Evolutionary conservation across 495 filamentous ascomycete genomes (phyloP), one percentile per base, ranked within the genome.

Genomic region (Pyrenopolyporus hunteri): DNA sequence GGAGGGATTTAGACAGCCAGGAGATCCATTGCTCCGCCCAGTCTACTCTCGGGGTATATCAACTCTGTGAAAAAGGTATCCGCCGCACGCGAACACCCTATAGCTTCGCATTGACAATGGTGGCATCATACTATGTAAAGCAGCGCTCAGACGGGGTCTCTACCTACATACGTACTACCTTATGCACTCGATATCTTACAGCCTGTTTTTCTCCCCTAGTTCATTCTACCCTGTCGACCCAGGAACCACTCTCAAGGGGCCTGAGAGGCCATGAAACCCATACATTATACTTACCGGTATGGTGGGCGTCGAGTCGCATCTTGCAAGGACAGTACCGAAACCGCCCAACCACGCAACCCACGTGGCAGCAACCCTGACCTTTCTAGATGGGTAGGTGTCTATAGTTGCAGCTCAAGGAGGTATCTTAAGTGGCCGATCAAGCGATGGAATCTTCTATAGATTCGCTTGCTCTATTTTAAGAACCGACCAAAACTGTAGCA

Each of bases 301-400:
- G 39, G 47, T 25, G n/a, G 42, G 26, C 47, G 20, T 54, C 54
- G 23, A 53, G 25, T 49, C 44, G 36, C 61, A 50, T 59, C 48
- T 57, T 46, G 16, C 46, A 46, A 58, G 33, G 53, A 37, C 16
- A 47, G 28, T 56, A 55, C 56, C 62, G 45, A 48, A 57, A 42
- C 39, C 46, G 13, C 47, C 8, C 16, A 48, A 52, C 51, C 40
- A 57, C 57, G 52, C 35, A 47, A 43, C 49, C 63, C 63, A 66
- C 63, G 63, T 66, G 63, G 63, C 63, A 40, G 46, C 25, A 17
- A 20, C 47, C 33, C 43, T 25, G 16, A 49, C 3, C 25, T 49
- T 63, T 59, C 49, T 25, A 46, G 22, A 33, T 40, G 57, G 40
- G 35, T 25, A 65, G 44, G 43, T 64, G 36, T 52, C 36, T 51